Base-by-base conservation (phyloP, 495 filamentous ascomycete genomes). In the Tuber brumale region DNA sequence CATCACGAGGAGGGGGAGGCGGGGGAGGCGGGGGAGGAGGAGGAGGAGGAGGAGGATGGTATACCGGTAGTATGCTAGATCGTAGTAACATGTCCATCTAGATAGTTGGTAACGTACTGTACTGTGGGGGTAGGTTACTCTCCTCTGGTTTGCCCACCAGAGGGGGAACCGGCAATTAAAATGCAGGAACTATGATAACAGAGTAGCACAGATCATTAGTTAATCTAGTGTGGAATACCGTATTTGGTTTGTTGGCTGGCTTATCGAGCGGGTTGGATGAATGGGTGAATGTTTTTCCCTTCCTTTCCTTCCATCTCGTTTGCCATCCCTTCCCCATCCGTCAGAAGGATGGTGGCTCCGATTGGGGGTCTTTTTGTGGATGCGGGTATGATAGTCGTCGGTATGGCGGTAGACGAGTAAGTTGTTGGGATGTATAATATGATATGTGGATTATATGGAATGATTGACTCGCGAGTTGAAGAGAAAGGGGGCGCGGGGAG, bases 201-300 rank as follows among this genome's bases (percentile, higher is more conserved):
- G 12, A 35, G 57, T 66, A 66, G 12, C 57, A 35, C 57, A 35
- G 27, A 35, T 35, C 57, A 3, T 18, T 16, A 18, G 57, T 66
- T 31, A 66, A 5, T 2, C 27, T 14, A 31, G 57, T 5, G 27
- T 18, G 6, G 57, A 66, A 66, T 35, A 5, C 27, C 27, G 57
- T 19, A 61, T 31, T 66, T 35, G 57, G 57, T 35, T 35, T 27
- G 4, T 7, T 35, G 16, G 27, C 27, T 35, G 14, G 27, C 27
- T 66, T 66, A 66, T 66, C 57, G 27, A 27, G 57, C 57, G 57
- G 57, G 57, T 66, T 66, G 57, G 27, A 66, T 66, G 57, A 35
- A 66, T 35, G 57, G 57, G 57, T 18, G 57, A 66, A 66, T 66
- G 12, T 31, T 27, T 14, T 35, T 66, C 10, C 57, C 3, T 27